Percentiles rank a stretch among this genome's conserved stretches.
phyloP scores from a whole-genome alignment of 2,329 filamentous ascomycete genomes.

The Ceratocystis variospora region DNA sequence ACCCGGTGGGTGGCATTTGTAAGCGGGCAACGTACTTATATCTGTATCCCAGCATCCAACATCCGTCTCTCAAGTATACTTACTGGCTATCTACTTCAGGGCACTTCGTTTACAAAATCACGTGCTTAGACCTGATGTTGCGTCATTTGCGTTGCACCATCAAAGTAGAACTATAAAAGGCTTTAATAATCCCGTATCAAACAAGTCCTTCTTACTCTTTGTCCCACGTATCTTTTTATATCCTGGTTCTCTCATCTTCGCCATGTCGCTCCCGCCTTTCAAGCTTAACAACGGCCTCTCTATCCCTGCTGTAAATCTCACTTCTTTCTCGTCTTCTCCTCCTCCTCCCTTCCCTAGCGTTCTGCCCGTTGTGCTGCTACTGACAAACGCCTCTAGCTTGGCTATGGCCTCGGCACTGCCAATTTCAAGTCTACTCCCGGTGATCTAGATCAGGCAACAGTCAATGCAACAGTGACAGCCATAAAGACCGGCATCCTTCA shows the following conservation, averaged over 20 bases:
- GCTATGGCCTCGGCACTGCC: conserved; percentile 60
- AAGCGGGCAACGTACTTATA: not conserved
- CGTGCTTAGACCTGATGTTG: not conserved
- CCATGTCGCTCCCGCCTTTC: conserved; percentile 28
- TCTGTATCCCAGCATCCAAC: not conserved
- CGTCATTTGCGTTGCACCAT: not conserved
- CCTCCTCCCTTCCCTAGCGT: no score
- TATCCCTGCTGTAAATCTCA: conserved; percentile 50
- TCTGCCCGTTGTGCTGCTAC: not conserved
- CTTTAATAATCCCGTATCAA: not conserved
- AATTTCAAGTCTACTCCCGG: conserved; percentile 39
- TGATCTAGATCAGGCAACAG: conserved; percentile 39
- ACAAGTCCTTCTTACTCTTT: not conserved
- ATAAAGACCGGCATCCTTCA: conserved; percentile 58
- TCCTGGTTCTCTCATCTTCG: not conserved
- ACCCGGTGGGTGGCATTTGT: not conserved
- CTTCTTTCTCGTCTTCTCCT: no score
- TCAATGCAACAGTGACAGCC: conserved; percentile 42
- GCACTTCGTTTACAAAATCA: not conserved
- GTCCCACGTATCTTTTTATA: not conserved
- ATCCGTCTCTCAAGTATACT: no score
- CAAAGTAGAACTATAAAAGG: no score
- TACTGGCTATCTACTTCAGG: no score
- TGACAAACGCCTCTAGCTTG: conserved; percentile 36
- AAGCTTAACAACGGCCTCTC: conserved; percentile 62